These are phyloP conservation scores for Fraxinus excelsior DNA, from an alignment of 257 asterid genomes.

Conservation along the genomic window DNA sequence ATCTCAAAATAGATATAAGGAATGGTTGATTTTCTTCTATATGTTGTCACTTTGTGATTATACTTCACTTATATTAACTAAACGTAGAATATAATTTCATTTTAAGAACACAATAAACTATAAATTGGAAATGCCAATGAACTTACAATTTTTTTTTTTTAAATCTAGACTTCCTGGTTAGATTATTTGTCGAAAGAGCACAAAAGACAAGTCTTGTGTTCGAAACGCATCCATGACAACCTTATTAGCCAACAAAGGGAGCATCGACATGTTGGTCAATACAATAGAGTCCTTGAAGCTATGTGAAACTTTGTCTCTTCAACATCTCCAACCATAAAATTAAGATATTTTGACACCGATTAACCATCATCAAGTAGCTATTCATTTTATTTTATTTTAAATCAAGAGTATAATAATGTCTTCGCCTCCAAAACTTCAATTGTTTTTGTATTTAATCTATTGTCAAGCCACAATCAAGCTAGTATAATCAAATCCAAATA, in stretches of 20 bases:
- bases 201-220: not conserved
- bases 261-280: constrained; percentile 71
- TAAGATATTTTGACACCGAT: too few species aligned
- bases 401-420: not conserved
- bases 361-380: constrained; percentile 2
- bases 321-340: constrained; percentile 30
- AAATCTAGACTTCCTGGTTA: too few species aligned
- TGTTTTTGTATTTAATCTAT: not conserved
- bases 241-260: constrained; percentile 63
- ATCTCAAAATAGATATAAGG: too few species aligned
- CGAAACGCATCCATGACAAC: not conserved
- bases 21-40: too few species aligned
- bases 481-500: not conserved
- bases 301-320: constrained; percentile 79
- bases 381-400: not conserved
- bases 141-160: too few species aligned
- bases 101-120: too few species aligned
- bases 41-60: too few species aligned
- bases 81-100: too few species aligned
- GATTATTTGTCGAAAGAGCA: not conserved
- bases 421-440: constrained; percentile 1
- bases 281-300: constrained; percentile 86
- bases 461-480: not conserved
- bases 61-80: too few species aligned
- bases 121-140: too few species aligned